Base-by-base conservation (phyloP, 2,329 filamentous ascomycete genomes). In the Lasiodiplodia hormozganensis region DNA sequence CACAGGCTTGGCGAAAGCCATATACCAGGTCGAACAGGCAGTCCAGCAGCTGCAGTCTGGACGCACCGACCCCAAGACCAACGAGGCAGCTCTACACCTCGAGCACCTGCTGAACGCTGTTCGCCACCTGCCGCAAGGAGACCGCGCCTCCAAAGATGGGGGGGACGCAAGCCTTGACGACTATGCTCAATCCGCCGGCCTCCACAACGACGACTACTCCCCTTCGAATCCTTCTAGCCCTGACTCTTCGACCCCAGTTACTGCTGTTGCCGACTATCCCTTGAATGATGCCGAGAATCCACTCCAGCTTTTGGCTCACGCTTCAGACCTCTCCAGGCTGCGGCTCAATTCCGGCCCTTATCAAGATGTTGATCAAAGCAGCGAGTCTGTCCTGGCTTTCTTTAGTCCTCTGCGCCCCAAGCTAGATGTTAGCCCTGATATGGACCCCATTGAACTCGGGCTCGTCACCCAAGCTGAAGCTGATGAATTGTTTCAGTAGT, bases 261-360 rank as follows among this genome's bases (percentile, higher is more conserved):
- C 57, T 12, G 57, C 57, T 25, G 51, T 57, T 53, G 66, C 36
- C 14, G 66, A 79, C 43, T 83, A 91, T 38, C 85, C 88, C 14
- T 81, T 91, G 31, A 90, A 93, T 72, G 91, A 92, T 75, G 90
- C 90, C 3, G 90, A 93, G 74, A 93, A 93, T 70, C 90, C 90
- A 0, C 80, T 93, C 5, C 90, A 93, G 76, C 81, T 93, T 18
- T 87, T 93, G 40, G 91, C 91, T 2, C 85, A 90, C 38, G 91
- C 90, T 1, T 93, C 91, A 0, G 90, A 92, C 77, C 83, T 91
- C 49, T 62, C 66, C 11, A 40, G 66, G 14, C 31, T 47, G 23
- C 56, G 66, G 11, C 66, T 62, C 23, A 38, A 53, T 34, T 3
- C n/a, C 1, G 65, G 65, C 21, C 43, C 65, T 36, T 49, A 52